A percentile compares a stretch with the other conserved stretches of the same genome.
These are phyloP conservation scores for Chrysanthemum lavandulifolium DNA, from an alignment of 129 eudicot species.

Conservation along the genomic window DNA sequence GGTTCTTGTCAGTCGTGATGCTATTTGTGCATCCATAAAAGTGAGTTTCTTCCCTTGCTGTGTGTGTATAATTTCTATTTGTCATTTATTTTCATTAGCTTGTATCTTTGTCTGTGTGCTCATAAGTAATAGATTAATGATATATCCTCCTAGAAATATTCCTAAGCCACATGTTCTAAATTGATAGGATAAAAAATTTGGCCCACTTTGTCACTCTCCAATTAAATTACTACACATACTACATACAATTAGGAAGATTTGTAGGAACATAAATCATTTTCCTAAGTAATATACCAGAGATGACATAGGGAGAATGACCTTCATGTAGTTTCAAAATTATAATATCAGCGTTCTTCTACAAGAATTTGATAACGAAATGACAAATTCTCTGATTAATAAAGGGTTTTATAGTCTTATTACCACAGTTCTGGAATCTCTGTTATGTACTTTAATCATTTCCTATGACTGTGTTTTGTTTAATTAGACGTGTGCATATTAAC, in stretches of 20 bases:
- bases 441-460: not conserved
- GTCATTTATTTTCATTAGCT: not conserved
- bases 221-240: no score
- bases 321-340: not conserved
- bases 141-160: no score
- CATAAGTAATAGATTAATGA: not conserved
- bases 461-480: not conserved
- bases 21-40: constrained; percentile 98
- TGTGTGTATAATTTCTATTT: not conserved
- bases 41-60: constrained; percentile 38
- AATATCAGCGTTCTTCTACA: not conserved
- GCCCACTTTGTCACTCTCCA: no score
- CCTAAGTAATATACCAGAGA: not conserved
- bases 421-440: not conserved
- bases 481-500: not conserved
- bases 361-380: not conserved
- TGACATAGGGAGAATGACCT: constrained; percentile 16
- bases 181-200: no score
- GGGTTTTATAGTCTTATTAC: not conserved
- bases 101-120: not conserved
- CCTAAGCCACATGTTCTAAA: no score
- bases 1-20: constrained; percentile 98
- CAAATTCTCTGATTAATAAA: not conserved
- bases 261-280: no score
- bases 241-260: no score